These are phyloP conservation scores for Coriaria nepalensis DNA, from an alignment of 306 rosid species.

Conservation along the genomic window DNA sequence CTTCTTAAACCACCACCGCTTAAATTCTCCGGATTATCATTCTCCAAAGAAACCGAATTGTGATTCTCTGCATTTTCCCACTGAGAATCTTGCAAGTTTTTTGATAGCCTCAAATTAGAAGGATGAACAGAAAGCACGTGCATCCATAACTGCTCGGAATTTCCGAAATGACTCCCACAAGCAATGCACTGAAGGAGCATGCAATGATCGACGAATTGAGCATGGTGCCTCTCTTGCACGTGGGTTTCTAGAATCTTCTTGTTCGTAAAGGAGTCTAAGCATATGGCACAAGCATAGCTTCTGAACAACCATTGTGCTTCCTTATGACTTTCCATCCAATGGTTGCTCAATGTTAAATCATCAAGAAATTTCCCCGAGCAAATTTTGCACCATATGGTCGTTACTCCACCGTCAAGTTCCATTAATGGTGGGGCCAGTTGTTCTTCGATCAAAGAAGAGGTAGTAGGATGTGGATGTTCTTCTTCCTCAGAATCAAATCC, in stretches of 20 bases:
- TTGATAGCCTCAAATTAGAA: conserved; percentile 49
- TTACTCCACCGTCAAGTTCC: conserved; percentile 33
- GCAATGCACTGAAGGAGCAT: conserved; percentile 97
- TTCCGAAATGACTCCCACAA: conserved; percentile 89
- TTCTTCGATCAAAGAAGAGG: conserved; percentile 35
- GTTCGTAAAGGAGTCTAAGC: conserved; percentile 90
- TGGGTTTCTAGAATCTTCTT: conserved; percentile 80
- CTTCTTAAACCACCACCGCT: conserved; percentile 50
- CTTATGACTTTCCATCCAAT: conserved; percentile 93
- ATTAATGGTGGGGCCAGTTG: conserved; percentile 36
- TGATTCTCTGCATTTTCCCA: too few species aligned
- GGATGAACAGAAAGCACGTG: conserved; percentile 75
- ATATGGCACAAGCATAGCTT: conserved; percentile 94
- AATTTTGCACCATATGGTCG: conserved; percentile 59
- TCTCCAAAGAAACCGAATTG: conserved; percentile 39
- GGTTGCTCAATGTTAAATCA: conserved; percentile 68
- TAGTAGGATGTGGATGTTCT: conserved; percentile 17
- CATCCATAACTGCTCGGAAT: conserved; percentile 67
- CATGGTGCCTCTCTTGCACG: conserved; percentile 96
- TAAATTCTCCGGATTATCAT: conserved; percentile 31
- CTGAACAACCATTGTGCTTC: conserved; percentile 98
- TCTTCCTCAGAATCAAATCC: conserved; percentile 50
- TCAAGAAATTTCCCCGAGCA: conserved; percentile 58
- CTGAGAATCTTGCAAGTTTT: too few species aligned
- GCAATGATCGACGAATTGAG: conserved; percentile 86